Evolutionary conservation across 2,329 filamentous ascomycete genomes (phyloP), one percentile per base, ranked within the genome.

Genomic region (Ceratocystis variospora): DNA sequence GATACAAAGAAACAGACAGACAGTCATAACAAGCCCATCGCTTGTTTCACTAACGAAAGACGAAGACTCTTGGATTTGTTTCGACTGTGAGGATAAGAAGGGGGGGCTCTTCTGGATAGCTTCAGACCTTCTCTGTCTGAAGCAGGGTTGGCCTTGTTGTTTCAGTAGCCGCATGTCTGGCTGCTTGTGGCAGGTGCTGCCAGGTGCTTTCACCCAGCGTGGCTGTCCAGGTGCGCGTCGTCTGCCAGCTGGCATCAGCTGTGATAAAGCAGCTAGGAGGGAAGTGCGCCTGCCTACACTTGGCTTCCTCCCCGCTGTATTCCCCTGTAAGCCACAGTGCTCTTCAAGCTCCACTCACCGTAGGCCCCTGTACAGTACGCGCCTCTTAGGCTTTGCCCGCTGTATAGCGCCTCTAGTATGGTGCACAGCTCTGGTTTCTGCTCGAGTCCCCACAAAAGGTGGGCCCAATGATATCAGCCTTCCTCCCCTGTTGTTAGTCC

Each of bases 381-480:
- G 10, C 10, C 37, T 41, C 37, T 41, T 41, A 41, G 37, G 37
- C 7, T 3, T 41, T 41, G 10, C 37, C 37, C 37, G 12, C 37
- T 41, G 37, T 41, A 12, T 41, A 12, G 37, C 8, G 12, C 37
- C 12, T 12, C 37, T 41, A 12, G 37, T 41, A 41, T 10, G 10
- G 37, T 41, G 37, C 37, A 12, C 37, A 41, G 37, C 37, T 12
- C 37, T 41, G 8, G 37, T 12, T 41, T 41, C 53, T 33, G 53
- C 15, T 10, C 5, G 5, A 22, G n/a, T 22, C 28, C 33, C 28
- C 17, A 55, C 12, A 59, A 59, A 59, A 59, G 33, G 53, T 8
- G 53, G 53, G 28, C 12, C 53, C 25, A 33, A 59, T 59, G 53
- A 59, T 59, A 59, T 59, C 53, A 59, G 53, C 53, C 53, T 33